Conservation (phyloP, 2,329 filamentous ascomycete species). For the Trichoderma semiorbis region DNA sequence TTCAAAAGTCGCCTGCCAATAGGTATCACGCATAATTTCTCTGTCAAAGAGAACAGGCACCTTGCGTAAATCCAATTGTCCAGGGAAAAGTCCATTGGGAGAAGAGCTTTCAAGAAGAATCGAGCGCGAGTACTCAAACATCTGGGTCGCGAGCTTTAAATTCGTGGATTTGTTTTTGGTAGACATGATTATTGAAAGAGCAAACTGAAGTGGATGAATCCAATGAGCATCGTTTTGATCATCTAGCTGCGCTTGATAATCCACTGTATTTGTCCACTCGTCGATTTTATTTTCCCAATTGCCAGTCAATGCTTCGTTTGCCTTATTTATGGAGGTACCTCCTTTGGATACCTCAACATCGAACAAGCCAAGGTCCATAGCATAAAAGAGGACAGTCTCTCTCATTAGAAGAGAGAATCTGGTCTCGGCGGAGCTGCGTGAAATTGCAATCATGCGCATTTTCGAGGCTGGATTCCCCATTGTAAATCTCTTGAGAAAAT, state of each 20-base stretch:
- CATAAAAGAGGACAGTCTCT: not conserved
- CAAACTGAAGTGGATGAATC: not conserved
- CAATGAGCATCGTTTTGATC: not conserved
- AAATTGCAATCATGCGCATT: not conserved
- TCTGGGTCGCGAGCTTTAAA: not conserved
- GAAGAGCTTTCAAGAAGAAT: not conserved
- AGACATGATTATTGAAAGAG: not conserved
- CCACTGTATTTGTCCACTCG: not conserved
- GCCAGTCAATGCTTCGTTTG: rapidly evolving
- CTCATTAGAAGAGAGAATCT: not conserved
- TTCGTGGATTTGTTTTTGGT: not conserved
- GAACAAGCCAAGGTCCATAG: not conserved
- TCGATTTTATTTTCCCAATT: not conserved
- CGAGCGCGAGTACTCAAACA: not conserved
- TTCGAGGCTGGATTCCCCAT: not conserved
- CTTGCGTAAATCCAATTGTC: not conserved
- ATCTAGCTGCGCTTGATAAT: not conserved
- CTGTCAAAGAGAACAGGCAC: not conserved
- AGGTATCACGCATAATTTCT: not conserved
- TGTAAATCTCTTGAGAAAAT: not conserved
- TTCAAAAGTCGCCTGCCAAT: not conserved
- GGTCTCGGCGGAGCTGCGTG: not conserved
- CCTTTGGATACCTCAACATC: not conserved
- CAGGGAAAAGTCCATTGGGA: not conserved
- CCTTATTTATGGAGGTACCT: too few relatives aligned